Percentiles rank a stretch among this genome's conserved stretches.
Conservation (phyloP, 2,329 filamentous ascomycete genomes). For the Penicillium verrucosum region DNA sequence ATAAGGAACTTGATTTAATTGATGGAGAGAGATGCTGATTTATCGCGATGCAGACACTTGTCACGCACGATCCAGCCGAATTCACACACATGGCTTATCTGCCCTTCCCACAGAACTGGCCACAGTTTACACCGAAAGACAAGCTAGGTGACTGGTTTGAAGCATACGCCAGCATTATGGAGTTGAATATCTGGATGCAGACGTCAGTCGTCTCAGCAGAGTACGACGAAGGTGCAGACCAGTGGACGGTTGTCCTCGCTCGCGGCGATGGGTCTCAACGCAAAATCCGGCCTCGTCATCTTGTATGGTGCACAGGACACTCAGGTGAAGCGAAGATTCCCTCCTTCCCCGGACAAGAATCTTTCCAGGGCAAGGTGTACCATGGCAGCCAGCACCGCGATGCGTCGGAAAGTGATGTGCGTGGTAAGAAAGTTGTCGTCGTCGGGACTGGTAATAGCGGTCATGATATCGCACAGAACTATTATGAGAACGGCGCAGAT, state of each 20-base stretch:
- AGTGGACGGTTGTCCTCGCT: conserved; percentile 40
- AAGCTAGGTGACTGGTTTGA: conserved; percentile 51
- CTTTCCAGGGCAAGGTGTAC: conserved; percentile 45
- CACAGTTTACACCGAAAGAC: conserved; percentile 46
- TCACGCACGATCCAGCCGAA: conserved; percentile 41
- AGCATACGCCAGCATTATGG: conserved; percentile 49
- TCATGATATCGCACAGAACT: conserved; percentile 53
- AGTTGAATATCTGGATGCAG: conserved; percentile 47
- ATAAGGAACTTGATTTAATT: background rate
- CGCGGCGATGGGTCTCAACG: conserved; percentile 28
- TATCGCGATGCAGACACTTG: conserved; percentile 14
- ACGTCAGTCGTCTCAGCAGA: conserved; percentile 40
- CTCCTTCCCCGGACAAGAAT: conserved; percentile 38
- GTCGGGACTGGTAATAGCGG: conserved; percentile 51
- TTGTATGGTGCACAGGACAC: conserved; percentile 51
- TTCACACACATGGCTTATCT: conserved; percentile 40
- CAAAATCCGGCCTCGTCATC: conserved; percentile 40
- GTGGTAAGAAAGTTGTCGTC: conserved; percentile 48
- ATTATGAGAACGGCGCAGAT: conserved; percentile 47
- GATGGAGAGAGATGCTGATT: background rate
- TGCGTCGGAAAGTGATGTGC: conserved; percentile 35
- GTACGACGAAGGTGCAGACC: conserved; percentile 37
- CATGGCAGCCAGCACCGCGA: conserved; percentile 46
- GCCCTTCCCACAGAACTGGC: conserved; percentile 44
- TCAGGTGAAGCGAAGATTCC: conserved; percentile 44